Evolutionary conservation across 1,139 yeast species (phyloP), one percentile per base, ranked within the genome.

Genomic region (Chernovozyma aurita): DNA sequence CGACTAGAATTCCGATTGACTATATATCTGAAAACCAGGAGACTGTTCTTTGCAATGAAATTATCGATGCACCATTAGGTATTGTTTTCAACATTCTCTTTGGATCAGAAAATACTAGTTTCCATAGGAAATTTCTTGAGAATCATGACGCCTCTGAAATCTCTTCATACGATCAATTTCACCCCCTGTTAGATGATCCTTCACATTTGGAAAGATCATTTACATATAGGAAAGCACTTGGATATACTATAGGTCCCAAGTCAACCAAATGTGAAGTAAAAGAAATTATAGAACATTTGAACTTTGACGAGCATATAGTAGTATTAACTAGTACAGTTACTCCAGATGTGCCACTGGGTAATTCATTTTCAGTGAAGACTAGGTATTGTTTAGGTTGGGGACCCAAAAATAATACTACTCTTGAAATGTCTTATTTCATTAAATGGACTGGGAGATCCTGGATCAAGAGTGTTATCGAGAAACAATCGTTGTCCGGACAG

Each of bases 341-440:
- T 0, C 83, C 83, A 0, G 78, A 74, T 45, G 83, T 77, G 4
- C 83, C 83, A 0, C 76, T 75, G 60, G 83, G 83, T 6, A 64
- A 61, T 31, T 68, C 73, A 1, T 77, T 77, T 46, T 59, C 67
- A 20, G 79, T 77, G 4, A 59, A 66, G 36, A 76, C 79, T 6
- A 57, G 75, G 31, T 75, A 68, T 46, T 53, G 69, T 17, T 55
- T 75, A 21, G 58, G 65, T 4, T 76, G 83, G 82, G 75, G 58
- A 2, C 59, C 54, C 18, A 44, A 57, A 16, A 69, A 69, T 40
- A 43, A 52, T n/a, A 73, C 80, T 0, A 53, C 52, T 12, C 48
- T 77, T 22, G 55, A 52, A 18, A 54, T 75, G 11, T 65, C 78
- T 12, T 76, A 60, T 47, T 64, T 53, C 40, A 61, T 76, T 24